These are phyloP conservation scores for Aphanocladium album DNA, from an alignment of 2,329 filamentous ascomycete species.

Conservation along the genomic window DNA sequence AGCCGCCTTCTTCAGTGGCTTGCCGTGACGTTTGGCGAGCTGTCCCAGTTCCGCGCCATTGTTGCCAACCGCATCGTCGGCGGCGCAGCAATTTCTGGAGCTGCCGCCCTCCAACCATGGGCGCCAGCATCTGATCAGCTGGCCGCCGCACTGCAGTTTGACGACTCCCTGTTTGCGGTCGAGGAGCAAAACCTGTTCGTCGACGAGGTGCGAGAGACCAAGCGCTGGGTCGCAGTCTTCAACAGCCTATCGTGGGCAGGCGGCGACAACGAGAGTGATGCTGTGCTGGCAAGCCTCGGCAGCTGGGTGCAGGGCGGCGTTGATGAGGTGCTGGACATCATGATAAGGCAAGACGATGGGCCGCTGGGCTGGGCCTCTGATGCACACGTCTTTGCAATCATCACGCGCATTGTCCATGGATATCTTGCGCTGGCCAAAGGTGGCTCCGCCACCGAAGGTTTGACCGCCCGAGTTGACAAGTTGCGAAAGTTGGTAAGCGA, in stretches of 20 bases:
- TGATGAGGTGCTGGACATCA: conserved; percentile 30
- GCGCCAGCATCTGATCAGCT: conserved; percentile 36
- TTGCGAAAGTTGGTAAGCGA: conserved; percentile 7
- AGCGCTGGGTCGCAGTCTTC: conserved; percentile 59
- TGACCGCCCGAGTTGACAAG: conserved; percentile 15
- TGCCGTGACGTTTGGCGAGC: conserved; percentile 27
- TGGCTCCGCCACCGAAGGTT: conserved; percentile 7
- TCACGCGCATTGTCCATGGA: conserved; percentile 40
- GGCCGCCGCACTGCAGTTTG: conserved; percentile 42
- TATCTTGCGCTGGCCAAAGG: conserved; percentile 30
- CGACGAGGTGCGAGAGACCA: conserved; percentile 71
- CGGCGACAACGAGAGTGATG: conserved; percentile 13
- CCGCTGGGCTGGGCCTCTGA: conserved; percentile 69
- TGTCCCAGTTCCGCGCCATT: conserved; percentile 33
- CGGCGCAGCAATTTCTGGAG: conserved; percentile 14
- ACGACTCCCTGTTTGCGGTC: conserved; percentile 71
- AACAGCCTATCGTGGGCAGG: conserved; percentile 19
- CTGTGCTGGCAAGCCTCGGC: conserved; percentile 24
- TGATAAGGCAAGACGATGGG: conserved; percentile 46
- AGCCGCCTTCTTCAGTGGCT: conserved; percentile 42
- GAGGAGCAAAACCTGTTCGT: conserved; percentile 95
- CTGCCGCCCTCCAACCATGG: conserved; percentile 15
- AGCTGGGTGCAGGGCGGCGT: conserved; percentile 51
- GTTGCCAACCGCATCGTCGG: conserved; percentile 39
- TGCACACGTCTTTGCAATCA: conserved; percentile 60